Percentiles rank a stretch among this genome's conserved stretches.
Evolutionary conservation across 208 protist genomes (phyloP).

Genomic region (Acanthamoeba lenticulata): DNA sequence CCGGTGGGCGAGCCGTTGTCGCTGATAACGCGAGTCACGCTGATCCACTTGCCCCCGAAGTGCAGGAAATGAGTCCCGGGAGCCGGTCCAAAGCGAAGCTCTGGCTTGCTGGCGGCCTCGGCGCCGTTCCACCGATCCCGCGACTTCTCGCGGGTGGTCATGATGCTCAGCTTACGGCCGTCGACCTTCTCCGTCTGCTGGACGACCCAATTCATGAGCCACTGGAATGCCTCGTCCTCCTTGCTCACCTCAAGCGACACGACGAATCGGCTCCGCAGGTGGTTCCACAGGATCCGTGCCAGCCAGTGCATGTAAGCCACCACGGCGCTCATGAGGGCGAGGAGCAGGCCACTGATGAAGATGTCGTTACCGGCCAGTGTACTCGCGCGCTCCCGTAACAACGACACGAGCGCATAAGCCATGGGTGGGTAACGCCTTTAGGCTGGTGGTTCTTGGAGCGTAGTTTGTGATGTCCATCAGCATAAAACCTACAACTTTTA

Average conservation of each 20-base stretch:
- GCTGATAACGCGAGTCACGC: background rate
- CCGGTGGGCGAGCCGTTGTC: background rate
- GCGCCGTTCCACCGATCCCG: background rate
- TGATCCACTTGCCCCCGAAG: background rate
- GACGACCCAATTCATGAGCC: background rate
- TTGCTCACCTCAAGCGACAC: conserved; percentile 13
- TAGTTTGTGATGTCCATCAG: too few species aligned
- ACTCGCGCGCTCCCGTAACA: background rate
- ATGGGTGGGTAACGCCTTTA: too few species aligned
- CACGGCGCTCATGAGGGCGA: background rate
- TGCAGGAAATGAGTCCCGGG: background rate
- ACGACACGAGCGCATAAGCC: too few species aligned
- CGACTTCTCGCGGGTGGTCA: background rate
- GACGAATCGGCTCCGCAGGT: background rate
- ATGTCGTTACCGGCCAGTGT: background rate
- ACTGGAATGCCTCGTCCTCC: background rate
- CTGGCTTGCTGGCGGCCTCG: background rate
- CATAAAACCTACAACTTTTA: too few species aligned
- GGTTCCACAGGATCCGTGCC: background rate
- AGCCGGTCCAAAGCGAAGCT: conserved; percentile 1
- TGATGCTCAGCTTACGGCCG: background rate
- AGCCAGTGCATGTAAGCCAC: background rate
- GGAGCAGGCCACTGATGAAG: background rate
- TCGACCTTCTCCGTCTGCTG: background rate
- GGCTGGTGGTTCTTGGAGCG: too few species aligned